These are phyloP conservation scores for Hymenochaete sp. DNA, from an alignment of 1,284 basidiomycete species.

Conservation along the genomic window DNA sequence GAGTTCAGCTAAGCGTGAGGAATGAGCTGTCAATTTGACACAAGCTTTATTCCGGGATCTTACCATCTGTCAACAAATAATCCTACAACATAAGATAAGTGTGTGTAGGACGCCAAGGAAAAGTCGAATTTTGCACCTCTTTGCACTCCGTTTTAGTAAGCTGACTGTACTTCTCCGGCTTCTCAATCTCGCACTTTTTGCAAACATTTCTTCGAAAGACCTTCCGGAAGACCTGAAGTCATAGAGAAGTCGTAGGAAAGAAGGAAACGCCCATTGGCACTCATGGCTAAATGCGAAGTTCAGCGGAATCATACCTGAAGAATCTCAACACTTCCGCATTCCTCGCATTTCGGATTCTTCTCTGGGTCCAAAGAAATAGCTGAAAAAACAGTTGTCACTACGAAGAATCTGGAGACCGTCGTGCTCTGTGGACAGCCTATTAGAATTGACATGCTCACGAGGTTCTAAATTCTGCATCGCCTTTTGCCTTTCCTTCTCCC, in stretches of 20 bases:
- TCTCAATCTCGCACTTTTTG: constrained; percentile 80
- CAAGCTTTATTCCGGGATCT: constrained; percentile 23
- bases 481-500: constrained; percentile 64
- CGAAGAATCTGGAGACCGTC: neutral
- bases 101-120: neutral
- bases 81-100: constrained; percentile 42
- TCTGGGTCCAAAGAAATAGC: constrained; percentile 60
- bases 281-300: no score
- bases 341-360: constrained; percentile 73
- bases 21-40: neutral
- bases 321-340: constrained; percentile 79
- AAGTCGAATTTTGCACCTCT: constrained; percentile 47
- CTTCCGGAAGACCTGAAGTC: constrained; percentile 66
- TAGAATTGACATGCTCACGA: constrained; percentile 37
- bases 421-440: constrained; percentile 4
- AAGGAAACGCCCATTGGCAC: no score
- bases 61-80: constrained; percentile 84
- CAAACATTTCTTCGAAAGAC: constrained; percentile 84
- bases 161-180: constrained; percentile 88
- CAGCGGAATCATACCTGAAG: no score
- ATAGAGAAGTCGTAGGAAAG: no score
- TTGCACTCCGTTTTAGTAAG: constrained; percentile 99
- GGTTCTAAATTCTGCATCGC: constrained; percentile 62
- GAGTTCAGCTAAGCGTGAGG: constrained; percentile 62
- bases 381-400: constrained; percentile 25